Percentiles rank a stretch among this genome's conserved stretches.
Conservation (phyloP, 2,329 filamentous ascomycete species). For the Nigrospora oryzae region DNA sequence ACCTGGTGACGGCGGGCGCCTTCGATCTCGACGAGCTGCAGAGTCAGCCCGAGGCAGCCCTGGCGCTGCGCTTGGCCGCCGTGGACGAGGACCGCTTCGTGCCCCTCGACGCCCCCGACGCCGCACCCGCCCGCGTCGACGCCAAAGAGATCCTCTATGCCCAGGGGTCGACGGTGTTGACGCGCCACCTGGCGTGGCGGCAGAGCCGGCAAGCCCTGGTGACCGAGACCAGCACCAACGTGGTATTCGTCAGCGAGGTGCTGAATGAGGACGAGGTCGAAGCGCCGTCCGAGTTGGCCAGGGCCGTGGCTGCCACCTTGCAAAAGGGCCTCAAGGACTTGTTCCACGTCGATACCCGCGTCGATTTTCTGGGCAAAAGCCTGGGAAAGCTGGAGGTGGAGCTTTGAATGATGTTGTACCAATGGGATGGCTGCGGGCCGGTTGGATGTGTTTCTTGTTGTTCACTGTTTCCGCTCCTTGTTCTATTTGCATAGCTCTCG, state of each 20-base stretch:
- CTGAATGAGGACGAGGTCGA: neutral
- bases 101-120: neutral
- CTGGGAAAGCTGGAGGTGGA: neutral
- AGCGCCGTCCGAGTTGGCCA: neutral
- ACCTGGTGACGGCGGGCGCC: neutral
- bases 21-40: neutral
- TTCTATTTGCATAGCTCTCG: too few relatives aligned
- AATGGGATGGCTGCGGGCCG: too few relatives aligned
- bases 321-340: neutral
- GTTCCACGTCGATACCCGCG: neutral
- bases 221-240: neutral
- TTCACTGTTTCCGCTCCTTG: too few relatives aligned
- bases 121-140: neutral
- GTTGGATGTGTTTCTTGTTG: too few relatives aligned
- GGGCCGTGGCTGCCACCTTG: neutral
- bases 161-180: neutral
- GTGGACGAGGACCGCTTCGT: neutral
- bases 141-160: neutral
- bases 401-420: neutral
- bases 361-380: neutral
- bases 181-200: neutral
- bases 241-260: neutral
- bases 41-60: too few relatives aligned
- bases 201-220: neutral
- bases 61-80: neutral